Base-by-base conservation (phyloP, 805 yeast genomes). In the Pichia kluyveri region DNA sequence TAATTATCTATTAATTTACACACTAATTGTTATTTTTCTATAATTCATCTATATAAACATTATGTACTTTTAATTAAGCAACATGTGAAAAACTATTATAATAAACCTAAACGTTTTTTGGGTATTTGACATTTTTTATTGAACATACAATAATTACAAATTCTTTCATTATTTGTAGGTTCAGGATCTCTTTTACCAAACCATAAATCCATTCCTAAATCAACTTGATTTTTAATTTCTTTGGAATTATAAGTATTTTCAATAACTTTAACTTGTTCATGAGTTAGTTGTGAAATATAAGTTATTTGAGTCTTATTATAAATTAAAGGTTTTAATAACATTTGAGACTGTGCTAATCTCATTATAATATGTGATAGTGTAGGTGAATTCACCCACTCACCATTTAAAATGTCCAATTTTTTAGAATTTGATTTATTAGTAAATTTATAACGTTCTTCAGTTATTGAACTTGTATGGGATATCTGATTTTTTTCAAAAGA, bases 361-460 rank as follows among this genome's bases (percentile, higher is more conserved):
- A 76, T 73, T 0, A 84, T 76, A 49, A 84, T 69, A 52, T 76
- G 76, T 45, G 79, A 61, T 19, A 79, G 59, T 0, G 89, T 82
- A 18, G 80, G 69, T 1, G 85, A 79, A 2, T 46, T 65, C 42
- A 62, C 56, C 89, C 89, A 83, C 2, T 56, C 48, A 15, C 58
- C 58, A 11, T 40, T 12, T 4, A 55, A 45, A 6, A 32, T 31
- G 23, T 48, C 31, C 8, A 53, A 19, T 15, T 14, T 14, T 4
- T 27, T 37, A 18, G 18, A 26, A 17, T 50, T 48, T 5, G 44
- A 34, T 14, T 17, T 34, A 32, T 41, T 50, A 11, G 12, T 6
- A 8, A 48, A 47, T 8, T 14, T 27, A 34, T 38, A 47, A 4
- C 45, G 34, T 18, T 32, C 46, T 23, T 23, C 26, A 5, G 26